Evolutionary conservation across 805 yeast genomes (phyloP).

Genomic region (Starmerella apicola): DNA sequence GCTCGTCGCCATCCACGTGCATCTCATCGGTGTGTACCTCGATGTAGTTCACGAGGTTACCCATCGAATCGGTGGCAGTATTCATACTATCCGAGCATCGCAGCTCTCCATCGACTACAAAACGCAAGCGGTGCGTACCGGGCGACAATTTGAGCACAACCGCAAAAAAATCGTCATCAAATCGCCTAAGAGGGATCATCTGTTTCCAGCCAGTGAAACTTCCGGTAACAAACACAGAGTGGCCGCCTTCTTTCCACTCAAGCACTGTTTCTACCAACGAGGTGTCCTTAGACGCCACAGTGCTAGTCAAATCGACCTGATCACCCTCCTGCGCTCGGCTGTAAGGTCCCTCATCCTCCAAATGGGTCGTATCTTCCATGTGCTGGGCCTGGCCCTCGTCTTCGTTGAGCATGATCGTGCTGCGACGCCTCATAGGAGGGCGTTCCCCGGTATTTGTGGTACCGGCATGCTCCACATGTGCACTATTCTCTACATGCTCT

Average conservation of each 20-base stretch:
- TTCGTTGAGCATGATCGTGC: conserved; percentile 20
- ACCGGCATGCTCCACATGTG: background rate
- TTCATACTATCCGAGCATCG: conserved; percentile 79
- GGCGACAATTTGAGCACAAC: conserved; percentile 42
- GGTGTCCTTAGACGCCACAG: conserved; percentile 1
- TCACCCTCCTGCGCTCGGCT: conserved; percentile 25
- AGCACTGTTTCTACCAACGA: conserved; percentile 22
- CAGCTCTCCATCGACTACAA: conserved; percentile 87
- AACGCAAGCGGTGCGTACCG: conserved; percentile 87
- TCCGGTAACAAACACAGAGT: conserved; percentile 89
- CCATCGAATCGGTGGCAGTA: conserved; percentile 96
- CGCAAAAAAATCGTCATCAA: conserved; percentile 23
- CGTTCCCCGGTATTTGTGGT: conserved; percentile 3
- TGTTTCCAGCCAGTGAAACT: conserved; percentile 97
- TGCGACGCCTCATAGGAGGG: conserved; percentile 15
- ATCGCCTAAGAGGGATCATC: conserved; percentile 75
- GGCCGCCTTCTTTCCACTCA: conserved; percentile 90
- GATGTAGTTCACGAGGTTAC: conserved; percentile 84
- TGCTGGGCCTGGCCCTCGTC: conserved; percentile 8
- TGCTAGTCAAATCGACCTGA: conserved; percentile 20
- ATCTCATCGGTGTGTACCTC: conserved; percentile 24
- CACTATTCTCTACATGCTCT: background rate
- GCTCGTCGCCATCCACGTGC: conserved; percentile 7
- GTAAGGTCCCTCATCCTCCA: conserved; percentile 20
- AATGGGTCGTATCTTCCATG: conserved; percentile 4